Percentiles rank a stretch among this genome's conserved stretches.
These are phyloP conservation scores for Leccinum angustisporum DNA, from an alignment of 1,284 basidiomycete species.

Conservation along the genomic window DNA sequence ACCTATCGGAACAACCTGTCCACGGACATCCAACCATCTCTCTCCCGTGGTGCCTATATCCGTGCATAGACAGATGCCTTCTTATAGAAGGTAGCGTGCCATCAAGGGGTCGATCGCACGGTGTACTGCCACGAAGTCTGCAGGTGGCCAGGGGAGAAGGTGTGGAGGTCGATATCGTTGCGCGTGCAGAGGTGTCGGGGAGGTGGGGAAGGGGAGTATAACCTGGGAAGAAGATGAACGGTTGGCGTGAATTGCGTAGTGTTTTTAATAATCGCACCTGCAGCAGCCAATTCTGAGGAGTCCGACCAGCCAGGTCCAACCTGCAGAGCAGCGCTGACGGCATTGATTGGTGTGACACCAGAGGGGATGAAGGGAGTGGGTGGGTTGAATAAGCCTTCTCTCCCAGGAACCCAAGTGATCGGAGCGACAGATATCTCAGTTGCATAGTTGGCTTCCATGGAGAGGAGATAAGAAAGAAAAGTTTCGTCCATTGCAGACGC, in stretches of 20 bases:
- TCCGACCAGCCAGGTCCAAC: constrained; percentile 1
- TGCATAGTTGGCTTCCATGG: not conserved
- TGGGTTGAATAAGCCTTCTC: not conserved
- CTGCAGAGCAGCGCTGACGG: not conserved
- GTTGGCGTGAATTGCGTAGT: not conserved
- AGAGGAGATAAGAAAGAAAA: not conserved
- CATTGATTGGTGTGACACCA: not conserved
- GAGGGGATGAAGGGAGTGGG: not conserved
- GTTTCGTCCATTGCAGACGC: constrained; percentile 3
- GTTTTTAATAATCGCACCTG: constrained; percentile 3
- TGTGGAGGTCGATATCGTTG: not conserved
- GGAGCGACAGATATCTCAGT: not conserved
- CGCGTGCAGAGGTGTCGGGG: not conserved
- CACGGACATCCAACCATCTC: constrained; percentile 12
- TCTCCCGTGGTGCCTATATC: constrained; percentile 4
- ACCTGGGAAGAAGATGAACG: constrained; percentile 4
- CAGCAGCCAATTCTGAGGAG: not conserved
- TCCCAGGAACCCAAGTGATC: not conserved
- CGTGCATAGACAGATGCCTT: constrained; percentile 10
- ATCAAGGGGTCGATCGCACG: constrained; percentile 7
- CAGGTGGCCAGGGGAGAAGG: not conserved
- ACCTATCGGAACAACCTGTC: constrained; percentile 6
- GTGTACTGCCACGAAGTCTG: not conserved
- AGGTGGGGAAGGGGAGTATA: not conserved
- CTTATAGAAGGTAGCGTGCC: constrained; percentile 8